Conservation (phyloP, 768 basidiomycete genomes). For the Tricholoma sp. region DNA sequence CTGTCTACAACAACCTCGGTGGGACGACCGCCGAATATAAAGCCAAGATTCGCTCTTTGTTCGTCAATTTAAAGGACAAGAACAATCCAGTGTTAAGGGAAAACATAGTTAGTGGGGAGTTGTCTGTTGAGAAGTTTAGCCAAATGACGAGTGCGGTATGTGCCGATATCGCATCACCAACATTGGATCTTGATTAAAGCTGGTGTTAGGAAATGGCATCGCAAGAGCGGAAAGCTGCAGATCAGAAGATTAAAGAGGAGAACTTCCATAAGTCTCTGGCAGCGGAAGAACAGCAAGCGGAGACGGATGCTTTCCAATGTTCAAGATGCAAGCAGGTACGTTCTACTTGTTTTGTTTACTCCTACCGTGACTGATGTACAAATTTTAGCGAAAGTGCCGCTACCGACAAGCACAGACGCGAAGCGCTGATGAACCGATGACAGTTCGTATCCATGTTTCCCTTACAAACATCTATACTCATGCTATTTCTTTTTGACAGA, state of each 20-base stretch:
- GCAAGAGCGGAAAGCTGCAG: conserved; percentile 81
- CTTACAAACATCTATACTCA: neutral
- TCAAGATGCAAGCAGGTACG: conserved; percentile 84
- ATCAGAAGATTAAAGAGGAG: conserved; percentile 74
- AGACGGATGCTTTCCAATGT: conserved; percentile 98
- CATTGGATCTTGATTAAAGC: neutral
- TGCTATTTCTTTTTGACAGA: conserved; percentile 34
- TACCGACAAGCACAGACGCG: conserved; percentile 97
- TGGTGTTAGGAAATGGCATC: conserved; percentile 85
- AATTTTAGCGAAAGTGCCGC: conserved; percentile 67
- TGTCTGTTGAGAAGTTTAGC: conserved; percentile 63
- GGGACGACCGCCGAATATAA: conserved; percentile 53
- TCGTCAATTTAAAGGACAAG: conserved; percentile 94
- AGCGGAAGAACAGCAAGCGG: conserved; percentile 85
- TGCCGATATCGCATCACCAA: neutral
- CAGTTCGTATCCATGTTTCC: conserved; percentile 43
- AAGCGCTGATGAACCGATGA: conserved; percentile 99
- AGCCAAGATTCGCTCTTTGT: conserved; percentile 80
- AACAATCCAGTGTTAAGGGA: conserved; percentile 84
- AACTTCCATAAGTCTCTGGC: conserved; percentile 91
- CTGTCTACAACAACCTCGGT: conserved; percentile 46
- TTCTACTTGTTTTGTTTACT: neutral
- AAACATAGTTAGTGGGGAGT: conserved; percentile 78
- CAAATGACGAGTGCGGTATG: conserved; percentile 79
- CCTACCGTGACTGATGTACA: neutral